Evolutionary conservation across 768 basidiomycete species (phyloP).

Genomic region (Grammothele lineata): DNA sequence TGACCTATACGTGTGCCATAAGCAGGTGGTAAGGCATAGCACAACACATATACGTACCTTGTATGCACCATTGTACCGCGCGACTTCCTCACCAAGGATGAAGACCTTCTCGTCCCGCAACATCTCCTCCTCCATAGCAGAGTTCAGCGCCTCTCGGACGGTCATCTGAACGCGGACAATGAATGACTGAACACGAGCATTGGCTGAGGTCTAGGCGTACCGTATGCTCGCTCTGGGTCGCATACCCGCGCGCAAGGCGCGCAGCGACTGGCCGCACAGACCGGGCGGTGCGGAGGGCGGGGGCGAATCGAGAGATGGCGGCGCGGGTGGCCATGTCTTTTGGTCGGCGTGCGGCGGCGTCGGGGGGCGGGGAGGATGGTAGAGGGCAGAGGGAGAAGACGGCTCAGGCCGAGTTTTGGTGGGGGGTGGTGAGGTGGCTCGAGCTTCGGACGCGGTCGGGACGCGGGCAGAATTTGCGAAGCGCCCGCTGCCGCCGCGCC

Average conservation of each 20-base stretch:
- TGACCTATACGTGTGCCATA: constrained; percentile 55
- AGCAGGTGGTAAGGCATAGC: too few relatives aligned
- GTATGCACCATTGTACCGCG: constrained; percentile 97
- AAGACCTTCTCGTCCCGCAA: constrained; percentile 91
- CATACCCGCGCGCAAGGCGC: constrained; percentile 56
- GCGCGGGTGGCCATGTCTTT: constrained; percentile 59
- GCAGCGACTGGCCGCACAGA: constrained; percentile 37
- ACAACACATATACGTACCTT: constrained; percentile 48
- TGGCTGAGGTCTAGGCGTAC: constrained; percentile 36
- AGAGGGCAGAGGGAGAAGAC: constrained; percentile 24
- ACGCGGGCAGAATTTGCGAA: constrained; percentile 8
- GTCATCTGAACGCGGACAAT: constrained; percentile 66
- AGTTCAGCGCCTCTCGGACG: constrained; percentile 95
- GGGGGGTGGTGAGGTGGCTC: constrained; percentile 18
- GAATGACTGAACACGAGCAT: constrained; percentile 4
- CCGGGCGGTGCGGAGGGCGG: constrained; percentile 38
- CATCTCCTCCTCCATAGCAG: constrained; percentile 99
- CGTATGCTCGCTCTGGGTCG: constrained; percentile 50
- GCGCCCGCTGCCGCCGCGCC: constrained; percentile 7
- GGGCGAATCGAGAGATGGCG: constrained; percentile 61
- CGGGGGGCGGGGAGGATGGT: constrained; percentile 18
- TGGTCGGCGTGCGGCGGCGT: constrained; percentile 17
- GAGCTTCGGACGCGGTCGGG: constrained; percentile 17
- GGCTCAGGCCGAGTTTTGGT: constrained; percentile 19
- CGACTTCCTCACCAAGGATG: constrained; percentile 96